Evolutionary conservation across 345 rosid genomes (phyloP).

Genomic region (Melaleuca quinquenervia): DNA sequence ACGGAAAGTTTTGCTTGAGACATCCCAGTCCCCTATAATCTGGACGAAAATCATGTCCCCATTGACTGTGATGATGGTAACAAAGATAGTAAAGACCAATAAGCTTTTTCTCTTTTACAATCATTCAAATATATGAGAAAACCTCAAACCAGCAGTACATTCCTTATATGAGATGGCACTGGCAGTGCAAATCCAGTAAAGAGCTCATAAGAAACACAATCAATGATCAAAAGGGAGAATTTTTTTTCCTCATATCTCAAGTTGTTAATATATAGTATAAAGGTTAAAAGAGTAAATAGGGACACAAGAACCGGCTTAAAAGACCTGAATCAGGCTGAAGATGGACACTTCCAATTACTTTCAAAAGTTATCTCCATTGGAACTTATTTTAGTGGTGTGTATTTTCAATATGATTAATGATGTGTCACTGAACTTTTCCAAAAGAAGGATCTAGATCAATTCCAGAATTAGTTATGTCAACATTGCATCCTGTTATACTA

Average conservation of each 20-base stretch:
- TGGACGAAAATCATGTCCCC: slow-evolving; percentile 97
- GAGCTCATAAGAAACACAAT: not conserved
- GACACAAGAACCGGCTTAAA: no score
- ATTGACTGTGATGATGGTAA: slow-evolving; percentile 43
- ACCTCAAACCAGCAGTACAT: not conserved
- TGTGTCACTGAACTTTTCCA: not conserved
- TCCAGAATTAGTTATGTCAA: not conserved
- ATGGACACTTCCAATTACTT: not conserved
- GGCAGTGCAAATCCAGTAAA: not conserved
- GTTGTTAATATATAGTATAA: no score
- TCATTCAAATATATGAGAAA: not conserved
- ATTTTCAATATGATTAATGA: no score
- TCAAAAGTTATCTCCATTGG: no score
- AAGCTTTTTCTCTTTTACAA: not conserved
- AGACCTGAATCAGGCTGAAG: not conserved
- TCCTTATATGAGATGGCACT: not conserved
- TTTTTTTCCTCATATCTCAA: no score
- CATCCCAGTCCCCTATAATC: slow-evolving; percentile 75
- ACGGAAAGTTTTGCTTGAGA: slow-evolving; percentile 64
- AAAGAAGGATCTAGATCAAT: not conserved
- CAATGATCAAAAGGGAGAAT: no score
- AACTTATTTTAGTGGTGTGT: no score
- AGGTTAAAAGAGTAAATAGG: no score
- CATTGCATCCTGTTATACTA: not conserved
- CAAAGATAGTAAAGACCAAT: not conserved